Evolutionary conservation across 768 basidiomycete species (phyloP), one percentile per base, ranked within the genome.

Genomic region (Pleurotus cornucopiae): DNA sequence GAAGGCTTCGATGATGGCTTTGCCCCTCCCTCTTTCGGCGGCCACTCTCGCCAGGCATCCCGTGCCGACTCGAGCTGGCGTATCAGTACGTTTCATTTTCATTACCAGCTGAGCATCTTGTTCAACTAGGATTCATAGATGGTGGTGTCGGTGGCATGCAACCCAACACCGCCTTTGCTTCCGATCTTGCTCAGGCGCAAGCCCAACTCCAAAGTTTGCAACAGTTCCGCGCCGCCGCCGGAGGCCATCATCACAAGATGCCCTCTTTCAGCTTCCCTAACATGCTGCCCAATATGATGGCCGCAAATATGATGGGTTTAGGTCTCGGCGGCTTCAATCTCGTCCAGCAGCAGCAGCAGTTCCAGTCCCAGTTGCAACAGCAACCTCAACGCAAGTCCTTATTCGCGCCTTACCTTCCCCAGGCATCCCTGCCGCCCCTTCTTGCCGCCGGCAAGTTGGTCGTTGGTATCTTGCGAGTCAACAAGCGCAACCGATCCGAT

Each of bases 401-500:
- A 39, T 99, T 99, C 69, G 96, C 96, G 57, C 97, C 97, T 54
- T 99, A 99, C 69, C 85, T 99, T 59, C 97, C 97, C 49, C 95
- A 98, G 69, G 96, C 95, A 11, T 97, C 94, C 45, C 82, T 99
- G 39, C 96, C 96, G 21, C 97, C 97, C 49, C 84, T 99, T 54
- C 82, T 99, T 53, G 91, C 92, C 6, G 96, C 97, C 7, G 97
- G 97, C 46, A 98, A 98, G 72, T 79, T 99, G 46, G 97, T 99
- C 55, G 94, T 98, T 44, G 97, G 97, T 59, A 94, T 97, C 54
- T 73, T 99, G 49, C 87, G 97, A 34, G 97, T 98, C 62, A 98
- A 98, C 75, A 98, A 98, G 75, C 88, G 96, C 63, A 98, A 98
- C 69, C 85, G 97, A 55, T 98, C 95, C 14, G 97, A 99, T 69